Percentiles rank a stretch among this genome's conserved stretches.
Conservation (phyloP, 495 filamentous ascomycete species). For the Neurospora discreta region DNA sequence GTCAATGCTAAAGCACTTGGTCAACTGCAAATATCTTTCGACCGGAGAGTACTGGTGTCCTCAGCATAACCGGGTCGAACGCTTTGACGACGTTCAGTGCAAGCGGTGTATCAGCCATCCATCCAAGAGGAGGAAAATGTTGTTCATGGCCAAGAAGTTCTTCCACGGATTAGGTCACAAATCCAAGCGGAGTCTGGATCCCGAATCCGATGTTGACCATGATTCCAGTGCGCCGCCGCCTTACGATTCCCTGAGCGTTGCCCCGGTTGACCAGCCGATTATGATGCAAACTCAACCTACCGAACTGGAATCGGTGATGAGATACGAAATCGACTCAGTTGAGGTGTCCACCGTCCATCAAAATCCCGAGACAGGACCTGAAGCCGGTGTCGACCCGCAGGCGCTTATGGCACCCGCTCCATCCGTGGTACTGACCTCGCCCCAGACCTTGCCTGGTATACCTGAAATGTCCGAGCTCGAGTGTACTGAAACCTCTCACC, state of each 20-base stretch:
- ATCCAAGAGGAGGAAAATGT: slow-evolving; percentile 35
- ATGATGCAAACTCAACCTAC: background rate
- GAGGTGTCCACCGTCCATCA: slow-evolving; percentile 12
- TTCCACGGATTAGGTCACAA: slow-evolving; percentile 38
- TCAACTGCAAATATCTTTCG: slow-evolving; percentile 28
- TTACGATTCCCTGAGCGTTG: slow-evolving; percentile 29
- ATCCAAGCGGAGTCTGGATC: slow-evolving; percentile 16
- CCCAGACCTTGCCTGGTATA: background rate
- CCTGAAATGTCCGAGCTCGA: slow-evolving; percentile 16
- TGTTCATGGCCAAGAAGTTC: slow-evolving; percentile 37
- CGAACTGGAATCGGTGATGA: slow-evolving; percentile 32
- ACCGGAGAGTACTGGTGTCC: slow-evolving; percentile 38
- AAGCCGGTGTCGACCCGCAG: slow-evolving; percentile 20
- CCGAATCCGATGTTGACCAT: slow-evolving; percentile 12
- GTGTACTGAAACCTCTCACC: slow-evolving; percentile 9
- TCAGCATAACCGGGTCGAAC: slow-evolving; percentile 35
- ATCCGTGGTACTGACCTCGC: background rate
- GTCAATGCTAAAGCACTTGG: slow-evolving; percentile 34
- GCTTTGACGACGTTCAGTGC: slow-evolving; percentile 37
- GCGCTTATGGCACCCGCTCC: slow-evolving; percentile 10
- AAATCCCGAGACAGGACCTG: slow-evolving; percentile 3
- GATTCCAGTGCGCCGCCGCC: slow-evolving; percentile 22
- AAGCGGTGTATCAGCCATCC: slow-evolving; percentile 33
- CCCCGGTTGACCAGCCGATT: background rate
- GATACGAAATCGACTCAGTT: slow-evolving; percentile 35